Conservation (phyloP, 805 yeast genomes). For the Torulaspora gathmanii region DNA sequence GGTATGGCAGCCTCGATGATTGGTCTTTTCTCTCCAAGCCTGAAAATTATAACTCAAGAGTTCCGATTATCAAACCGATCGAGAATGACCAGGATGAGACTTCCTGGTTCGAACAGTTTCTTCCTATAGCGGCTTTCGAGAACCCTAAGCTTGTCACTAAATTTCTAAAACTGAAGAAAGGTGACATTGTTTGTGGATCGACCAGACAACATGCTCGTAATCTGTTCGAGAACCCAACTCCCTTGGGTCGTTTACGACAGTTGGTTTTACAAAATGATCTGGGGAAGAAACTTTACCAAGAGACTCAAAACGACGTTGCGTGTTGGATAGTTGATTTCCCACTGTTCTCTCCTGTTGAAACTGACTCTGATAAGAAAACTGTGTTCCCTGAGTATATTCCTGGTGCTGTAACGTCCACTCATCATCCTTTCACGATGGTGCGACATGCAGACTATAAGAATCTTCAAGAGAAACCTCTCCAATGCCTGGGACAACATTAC, state of each 20-base stretch:
- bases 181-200: slow-evolving; percentile 75
- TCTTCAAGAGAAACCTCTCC: slow-evolving; percentile 50
- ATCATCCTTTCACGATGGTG: slow-evolving; percentile 97
- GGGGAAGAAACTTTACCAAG: slow-evolving; percentile 35
- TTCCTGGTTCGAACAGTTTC: slow-evolving; percentile 43
- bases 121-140: slow-evolving; percentile 33
- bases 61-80: slow-evolving; percentile 55
- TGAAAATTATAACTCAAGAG: slow-evolving; percentile 49
- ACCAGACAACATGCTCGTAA: slow-evolving; percentile 53
- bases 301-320: slow-evolving; percentile 42
- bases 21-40: slow-evolving; percentile 40
- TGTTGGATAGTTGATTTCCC: slow-evolving; percentile 94
- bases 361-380: slow-evolving; percentile 17
- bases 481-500: slow-evolving; percentile 83
- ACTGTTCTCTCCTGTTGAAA: slow-evolving; percentile 71
- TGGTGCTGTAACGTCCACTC: slow-evolving; percentile 60
- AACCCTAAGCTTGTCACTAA: slow-evolving; percentile 32
- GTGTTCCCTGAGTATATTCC: slow-evolving; percentile 61
- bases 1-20: slow-evolving; percentile 30
- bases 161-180: slow-evolving; percentile 45
- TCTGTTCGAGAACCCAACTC: slow-evolving; percentile 91
- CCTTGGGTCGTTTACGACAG: slow-evolving; percentile 82
- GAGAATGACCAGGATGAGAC: slow-evolving; percentile 38
- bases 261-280: slow-evolving; percentile 51
- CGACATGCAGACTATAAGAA: slow-evolving; percentile 59